Conservation (phyloP, 495 filamentous ascomycete genomes). For the Talaromyces trachyspermus region DNA sequence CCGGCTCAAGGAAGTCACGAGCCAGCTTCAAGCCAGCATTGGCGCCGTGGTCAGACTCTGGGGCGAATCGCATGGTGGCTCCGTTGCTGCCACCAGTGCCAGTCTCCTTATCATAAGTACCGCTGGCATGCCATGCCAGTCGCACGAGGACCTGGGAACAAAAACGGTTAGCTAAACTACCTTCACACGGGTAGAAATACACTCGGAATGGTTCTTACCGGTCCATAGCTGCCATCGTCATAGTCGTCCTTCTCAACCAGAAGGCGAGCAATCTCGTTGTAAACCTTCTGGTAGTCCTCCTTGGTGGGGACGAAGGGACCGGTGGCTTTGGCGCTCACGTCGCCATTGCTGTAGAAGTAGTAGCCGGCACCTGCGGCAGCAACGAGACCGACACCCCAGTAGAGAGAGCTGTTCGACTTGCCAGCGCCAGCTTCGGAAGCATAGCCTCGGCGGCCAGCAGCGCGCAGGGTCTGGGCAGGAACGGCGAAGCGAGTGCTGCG, state of each 20-base stretch:
- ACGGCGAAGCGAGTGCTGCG: conserved; percentile 52
- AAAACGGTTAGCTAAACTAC: conserved; percentile 5
- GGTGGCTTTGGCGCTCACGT: conserved; percentile 25
- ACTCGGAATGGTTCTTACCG: conserved; percentile 42
- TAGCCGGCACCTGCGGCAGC: conserved; percentile 59
- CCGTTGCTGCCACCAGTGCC: conserved; percentile 91
- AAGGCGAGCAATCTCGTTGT: conserved; percentile 72
- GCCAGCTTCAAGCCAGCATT: conserved; percentile 86
- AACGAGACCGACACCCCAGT: conserved; percentile 49
- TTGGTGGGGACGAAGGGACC: conserved; percentile 59
- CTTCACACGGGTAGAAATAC: no score
- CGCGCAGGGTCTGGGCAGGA: conserved; percentile 56
- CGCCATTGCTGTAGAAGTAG: conserved; percentile 61
- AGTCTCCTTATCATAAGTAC: conserved; percentile 84
- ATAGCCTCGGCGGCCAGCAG: conserved; percentile 65
- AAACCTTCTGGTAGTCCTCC: conserved; percentile 93
- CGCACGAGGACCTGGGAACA: conserved; percentile 56
- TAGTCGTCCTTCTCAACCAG: conserved; percentile 90
- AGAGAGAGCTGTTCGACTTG: conserved; percentile 41
- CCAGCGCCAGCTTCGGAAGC: conserved; percentile 56
- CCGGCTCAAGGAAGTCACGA: conserved; percentile 84
- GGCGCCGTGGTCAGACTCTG: conserved; percentile 87
- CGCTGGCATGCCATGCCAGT: conserved; percentile 81
- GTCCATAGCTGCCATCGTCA: conserved; percentile 93
- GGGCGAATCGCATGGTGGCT: conserved; percentile 94